These are phyloP conservation scores for Bryoerythrophyllum caledonicum DNA, from an alignment of 225 moss, liverwort and hornwort genomes.

Conservation along the genomic window DNA sequence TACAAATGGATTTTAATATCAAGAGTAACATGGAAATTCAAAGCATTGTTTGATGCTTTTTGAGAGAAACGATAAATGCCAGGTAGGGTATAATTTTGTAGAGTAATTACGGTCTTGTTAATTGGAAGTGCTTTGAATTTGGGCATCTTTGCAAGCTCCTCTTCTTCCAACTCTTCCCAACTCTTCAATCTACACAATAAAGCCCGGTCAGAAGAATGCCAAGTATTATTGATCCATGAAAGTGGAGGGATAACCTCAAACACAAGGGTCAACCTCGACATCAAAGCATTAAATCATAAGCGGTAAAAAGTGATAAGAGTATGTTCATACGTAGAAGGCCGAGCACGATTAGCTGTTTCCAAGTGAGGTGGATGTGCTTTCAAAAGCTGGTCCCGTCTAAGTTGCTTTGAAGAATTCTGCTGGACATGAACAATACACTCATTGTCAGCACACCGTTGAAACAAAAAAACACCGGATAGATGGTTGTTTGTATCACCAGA, in stretches of 20 bases:
- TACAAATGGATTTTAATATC: background rate
- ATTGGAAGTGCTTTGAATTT: conserved; percentile 77
- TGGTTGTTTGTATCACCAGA: conserved; percentile 7
- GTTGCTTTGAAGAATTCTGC: conserved; percentile 6
- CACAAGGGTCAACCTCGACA: background rate
- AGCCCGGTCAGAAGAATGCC: background rate
- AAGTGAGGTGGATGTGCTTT: conserved; percentile 58
- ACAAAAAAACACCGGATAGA: background rate
- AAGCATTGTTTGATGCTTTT: background rate
- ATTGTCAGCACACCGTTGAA: conserved; percentile 1
- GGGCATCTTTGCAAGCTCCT: conserved; percentile 66
- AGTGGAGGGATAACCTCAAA: background rate
- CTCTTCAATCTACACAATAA: conserved; percentile 51
- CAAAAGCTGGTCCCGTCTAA: conserved; percentile 10
- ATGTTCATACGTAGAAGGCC: conserved; percentile 52
- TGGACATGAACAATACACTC: background rate
- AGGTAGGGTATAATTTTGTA: background rate
- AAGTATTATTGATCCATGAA: background rate
- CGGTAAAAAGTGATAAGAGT: background rate
- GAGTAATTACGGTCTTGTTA: conserved; percentile 52
- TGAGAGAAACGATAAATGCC: background rate
- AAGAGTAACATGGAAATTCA: background rate
- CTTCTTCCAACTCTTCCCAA: conserved; percentile 58
- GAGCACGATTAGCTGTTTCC: conserved; percentile 63
- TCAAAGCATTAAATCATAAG: background rate